Evolutionary conservation across 1,284 basidiomycete species (phyloP).

Genomic region (Cystobasidium slooffiae): DNA sequence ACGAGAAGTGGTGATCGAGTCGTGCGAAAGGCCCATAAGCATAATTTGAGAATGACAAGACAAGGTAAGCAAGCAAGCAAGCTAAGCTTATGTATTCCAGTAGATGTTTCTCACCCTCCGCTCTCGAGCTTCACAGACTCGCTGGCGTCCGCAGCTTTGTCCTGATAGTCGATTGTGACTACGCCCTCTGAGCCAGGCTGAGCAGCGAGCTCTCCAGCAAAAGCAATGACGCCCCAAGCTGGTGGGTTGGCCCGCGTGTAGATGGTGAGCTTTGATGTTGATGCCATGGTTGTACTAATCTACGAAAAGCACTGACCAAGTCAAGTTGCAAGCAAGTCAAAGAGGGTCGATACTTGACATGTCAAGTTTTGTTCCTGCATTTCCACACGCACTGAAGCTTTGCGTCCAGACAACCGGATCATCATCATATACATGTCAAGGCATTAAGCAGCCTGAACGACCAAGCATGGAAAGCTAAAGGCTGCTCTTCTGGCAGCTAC

Average conservation of each 20-base stretch:
- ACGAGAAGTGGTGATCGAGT: slow-evolving; percentile 1
- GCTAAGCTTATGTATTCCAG: neutral
- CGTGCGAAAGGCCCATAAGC: neutral
- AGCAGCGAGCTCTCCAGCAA: slow-evolving; percentile 33
- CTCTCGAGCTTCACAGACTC: slow-evolving; percentile 39
- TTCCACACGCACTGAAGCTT: too few species aligned
- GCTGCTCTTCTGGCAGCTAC: neutral
- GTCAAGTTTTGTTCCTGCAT: too few species aligned
- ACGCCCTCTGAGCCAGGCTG: slow-evolving; percentile 27
- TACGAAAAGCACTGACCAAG: neutral
- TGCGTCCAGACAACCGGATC: neutral
- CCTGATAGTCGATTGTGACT: slow-evolving; percentile 36
- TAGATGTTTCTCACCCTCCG: slow-evolving; percentile 23
- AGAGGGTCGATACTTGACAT: neutral
- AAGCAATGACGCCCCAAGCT: slow-evolving; percentile 36
- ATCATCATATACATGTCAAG: neutral
- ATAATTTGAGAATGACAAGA: neutral
- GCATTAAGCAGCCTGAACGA: neutral
- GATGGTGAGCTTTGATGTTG: slow-evolving; percentile 40
- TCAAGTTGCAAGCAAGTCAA: neutral
- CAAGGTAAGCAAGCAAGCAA: neutral
- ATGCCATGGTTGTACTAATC: slow-evolving; percentile 10
- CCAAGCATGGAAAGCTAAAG: slow-evolving; percentile 3
- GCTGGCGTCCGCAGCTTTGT: slow-evolving; percentile 33
- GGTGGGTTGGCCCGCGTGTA: slow-evolving; percentile 40